Evolutionary conservation across 352 stramenopile species (phyloP), one percentile per base, ranked within the genome.

Genomic region (Globisporangium splendens): DNA sequence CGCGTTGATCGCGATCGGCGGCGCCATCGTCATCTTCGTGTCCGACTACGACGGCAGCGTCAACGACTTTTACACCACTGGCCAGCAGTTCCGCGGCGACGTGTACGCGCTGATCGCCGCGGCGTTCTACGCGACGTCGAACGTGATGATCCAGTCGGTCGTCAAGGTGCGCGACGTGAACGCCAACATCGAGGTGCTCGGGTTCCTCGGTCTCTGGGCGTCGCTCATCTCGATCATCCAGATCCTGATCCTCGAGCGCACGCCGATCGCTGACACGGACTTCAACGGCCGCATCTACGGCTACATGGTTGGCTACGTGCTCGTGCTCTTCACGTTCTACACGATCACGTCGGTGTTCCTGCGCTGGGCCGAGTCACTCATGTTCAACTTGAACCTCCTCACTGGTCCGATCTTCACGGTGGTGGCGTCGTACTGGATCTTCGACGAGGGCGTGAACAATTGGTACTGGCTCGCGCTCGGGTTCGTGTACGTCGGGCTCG

Each of bases 101-200:
- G 53, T 86, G n/a, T 84, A 81, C 68, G 69, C 70, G n/a, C 55
- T 89, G 17, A 75, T 81, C 50, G 79, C 79, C 39, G 75, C 79
- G 1, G 68, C 63, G 14, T 80, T 87, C 65, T 87, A 86, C 56
- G 77, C 75, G 6, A 75, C 76, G 56, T 86, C 79, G 43, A 87
- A 87, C 60, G 73, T 89, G 31, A 86, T 89, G 75, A 81, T 86
- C 69, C 75, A 89, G 60, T 81, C 70, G 13, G 75, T 85, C 38
- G 76, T 87, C 65, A 86, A 84, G 65, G 65, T 71, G 38, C 74
- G 76, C 55, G 69, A 75, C 59, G 63, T 87, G 12, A 54, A 77
- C 61, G 68, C 79, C 15, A 86, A 86, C 60, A 66, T 89, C 44
- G 79, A 89, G 28, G 48, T 73, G 24, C 62, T 89, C 18, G 75